Conservation (phyloP, 805 yeast genomes). For the Barnettozyma vustinii region DNA sequence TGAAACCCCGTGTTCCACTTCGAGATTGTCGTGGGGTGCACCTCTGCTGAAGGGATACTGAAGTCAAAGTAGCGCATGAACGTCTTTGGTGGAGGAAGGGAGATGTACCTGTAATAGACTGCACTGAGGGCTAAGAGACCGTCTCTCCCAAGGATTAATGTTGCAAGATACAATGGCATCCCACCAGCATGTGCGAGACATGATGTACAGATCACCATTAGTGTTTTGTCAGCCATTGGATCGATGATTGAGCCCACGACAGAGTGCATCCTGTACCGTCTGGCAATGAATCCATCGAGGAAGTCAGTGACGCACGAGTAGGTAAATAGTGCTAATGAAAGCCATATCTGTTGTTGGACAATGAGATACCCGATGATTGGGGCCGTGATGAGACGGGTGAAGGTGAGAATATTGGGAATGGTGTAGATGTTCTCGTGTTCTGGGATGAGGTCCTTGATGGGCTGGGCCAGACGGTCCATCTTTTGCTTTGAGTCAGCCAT, state of each 20-base stretch:
- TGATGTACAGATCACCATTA: constrained; percentile 82
- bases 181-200: constrained; percentile 62
- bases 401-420: constrained; percentile 79
- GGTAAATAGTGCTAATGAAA: constrained; percentile 68
- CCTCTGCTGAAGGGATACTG: constrained; percentile 75
- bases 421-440: constrained; percentile 65
- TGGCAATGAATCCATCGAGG: constrained; percentile 87
- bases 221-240: constrained; percentile 89
- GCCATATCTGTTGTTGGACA: constrained; percentile 51
- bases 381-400: constrained; percentile 72
- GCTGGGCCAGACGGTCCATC: constrained; percentile 27
- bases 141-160: constrained; percentile 80
- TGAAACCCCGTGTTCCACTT: constrained; percentile 89
- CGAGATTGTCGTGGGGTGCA: constrained; percentile 80
- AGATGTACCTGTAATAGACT: constrained; percentile 60
- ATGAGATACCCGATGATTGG: constrained; percentile 83
- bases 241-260: constrained; percentile 88
- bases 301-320: constrained; percentile 90
- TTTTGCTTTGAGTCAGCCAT: constrained; percentile 20
- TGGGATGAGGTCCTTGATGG: constrained; percentile 27
- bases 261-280: constrained; percentile 69
- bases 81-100: constrained; percentile 75
- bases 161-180: constrained; percentile 68
- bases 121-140: constrained; percentile 67
- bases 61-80: constrained; percentile 71